Conservation (phyloP, 805 yeast genomes). For the Clavispora phyllophila region DNA sequence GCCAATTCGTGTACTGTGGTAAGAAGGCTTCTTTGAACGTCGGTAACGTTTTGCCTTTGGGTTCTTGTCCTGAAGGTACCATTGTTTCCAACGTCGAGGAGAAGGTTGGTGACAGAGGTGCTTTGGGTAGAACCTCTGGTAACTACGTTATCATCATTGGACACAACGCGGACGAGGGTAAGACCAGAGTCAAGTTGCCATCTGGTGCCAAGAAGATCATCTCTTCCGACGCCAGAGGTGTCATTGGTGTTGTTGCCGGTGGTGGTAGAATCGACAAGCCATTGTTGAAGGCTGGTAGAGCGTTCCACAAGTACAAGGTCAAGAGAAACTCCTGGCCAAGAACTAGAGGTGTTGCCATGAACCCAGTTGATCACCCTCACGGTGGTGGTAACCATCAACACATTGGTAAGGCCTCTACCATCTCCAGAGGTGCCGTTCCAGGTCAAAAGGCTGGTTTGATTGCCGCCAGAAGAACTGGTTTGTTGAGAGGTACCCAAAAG, state of each 20-base stretch:
- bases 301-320: constrained; percentile 98
- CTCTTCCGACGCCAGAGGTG: constrained; percentile 97
- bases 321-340: constrained; percentile 99
- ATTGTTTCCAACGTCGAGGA: constrained; percentile 97
- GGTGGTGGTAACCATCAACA: constrained; percentile 99
- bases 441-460: constrained; percentile 99
- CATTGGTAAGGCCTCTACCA: constrained; percentile 99
- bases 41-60: constrained; percentile 96
- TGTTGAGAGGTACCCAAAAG: constrained; percentile 99
- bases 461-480: constrained; percentile 99
- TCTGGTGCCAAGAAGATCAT: constrained; percentile 98
- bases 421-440: constrained; percentile 98
- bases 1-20: constrained; percentile 99
- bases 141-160: constrained; percentile 98
- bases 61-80: constrained; percentile 99
- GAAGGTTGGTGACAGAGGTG: constrained; percentile 99
- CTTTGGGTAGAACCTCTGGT: constrained; percentile 99
- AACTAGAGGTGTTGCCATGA: constrained; percentile 99
- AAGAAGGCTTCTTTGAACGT: constrained; percentile 94
- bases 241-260: constrained; percentile 99
- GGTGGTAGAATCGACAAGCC: constrained; percentile 99
- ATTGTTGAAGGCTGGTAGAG: constrained; percentile 99
- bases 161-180: constrained; percentile 98
- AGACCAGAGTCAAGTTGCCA: constrained; percentile 98
- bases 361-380: constrained; percentile 99